Evolutionary conservation across 2,329 filamentous ascomycete species (phyloP), one percentile per base, ranked within the genome.

Genomic region (Cladosporium cucumerinum): DNA sequence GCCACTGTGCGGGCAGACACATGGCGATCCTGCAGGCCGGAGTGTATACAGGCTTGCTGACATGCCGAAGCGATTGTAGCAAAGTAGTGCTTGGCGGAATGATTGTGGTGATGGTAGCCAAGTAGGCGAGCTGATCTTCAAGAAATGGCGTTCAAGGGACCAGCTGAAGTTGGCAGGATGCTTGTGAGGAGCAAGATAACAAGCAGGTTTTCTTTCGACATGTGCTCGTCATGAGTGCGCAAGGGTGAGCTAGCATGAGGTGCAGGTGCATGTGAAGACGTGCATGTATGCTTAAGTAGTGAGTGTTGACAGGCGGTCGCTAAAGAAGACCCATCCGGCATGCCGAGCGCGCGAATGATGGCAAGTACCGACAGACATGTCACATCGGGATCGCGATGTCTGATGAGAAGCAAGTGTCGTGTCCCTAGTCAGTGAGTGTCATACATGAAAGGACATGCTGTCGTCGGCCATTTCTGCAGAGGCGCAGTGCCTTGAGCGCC

Each of bases 11-110:
- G 34, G 49, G 46, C 30, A 16, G 30, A 52, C 60, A 62, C 60
- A 55, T 62, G 60, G 60, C 60, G 48, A 62, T 62, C 60, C 60
- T 62, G 60, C 60, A 62, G 49, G 36, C 25, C 43, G 25, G 54
- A 36, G 18, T 34, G 54, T 57, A 39, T 25, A 14, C 12, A 32
- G 32, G 25, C 11, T 23, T 25, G 30, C 54, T 57, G 54, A 57
- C 30, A 36, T 57, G 54, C 54, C 54, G 54, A 57, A 57, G 54
- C 54, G 54, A 57, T 18, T 46, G 54, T 39, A 39, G 5, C 26
- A 12, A 14, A 34, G 30, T 57, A 36, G 26, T n/a, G 28, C 18
- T 16, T 26, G 12, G 28, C 26, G 18, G n/a, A 30, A 7, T 11
- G 51, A 14, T 14, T 21, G 26, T 5, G 26, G 51, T 32, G 51